phyloP scores from a whole-genome alignment of 208 protist species.

The Phytomonas sp. region DNA sequence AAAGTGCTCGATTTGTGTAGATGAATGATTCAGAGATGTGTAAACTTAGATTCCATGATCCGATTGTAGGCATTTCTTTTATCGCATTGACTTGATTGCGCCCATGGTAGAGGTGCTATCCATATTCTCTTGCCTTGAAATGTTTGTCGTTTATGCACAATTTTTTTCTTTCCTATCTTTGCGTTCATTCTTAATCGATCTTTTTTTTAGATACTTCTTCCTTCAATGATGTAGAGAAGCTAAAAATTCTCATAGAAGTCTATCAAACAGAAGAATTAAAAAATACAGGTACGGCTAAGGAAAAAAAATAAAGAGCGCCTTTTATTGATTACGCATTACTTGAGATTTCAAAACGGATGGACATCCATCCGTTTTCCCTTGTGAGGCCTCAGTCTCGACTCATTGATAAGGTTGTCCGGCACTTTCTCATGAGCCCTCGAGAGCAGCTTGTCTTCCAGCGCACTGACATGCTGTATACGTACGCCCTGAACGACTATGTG shows the following conservation, averaged over 20 bases:
- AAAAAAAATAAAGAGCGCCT: not conserved
- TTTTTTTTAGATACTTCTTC: not conserved
- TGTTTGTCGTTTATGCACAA: not conserved
- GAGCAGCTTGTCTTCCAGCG: slow-evolving; percentile 6
- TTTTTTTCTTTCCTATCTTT: slow-evolving; percentile 14
- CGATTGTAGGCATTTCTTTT: not conserved
- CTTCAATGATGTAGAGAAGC: not conserved
- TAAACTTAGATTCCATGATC: not conserved
- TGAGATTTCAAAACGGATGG: slow-evolving; percentile 22
- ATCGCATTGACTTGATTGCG: not conserved
- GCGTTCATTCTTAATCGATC: not conserved
- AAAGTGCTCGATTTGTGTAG: not conserved
- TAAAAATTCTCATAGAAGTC: not conserved
- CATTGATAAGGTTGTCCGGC: slow-evolving; percentile 26
- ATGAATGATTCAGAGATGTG: not conserved
- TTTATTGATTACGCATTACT: not conserved
- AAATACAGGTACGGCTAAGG: not conserved
- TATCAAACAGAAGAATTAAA: slow-evolving; percentile 8
- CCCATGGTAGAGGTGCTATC: not conserved
- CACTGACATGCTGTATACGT: slow-evolving; percentile 29
- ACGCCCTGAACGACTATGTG: slow-evolving; percentile 46
- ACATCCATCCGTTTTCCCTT: slow-evolving; percentile 36
- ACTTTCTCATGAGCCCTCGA: slow-evolving; percentile 9
- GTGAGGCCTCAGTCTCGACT: slow-evolving; percentile 37
- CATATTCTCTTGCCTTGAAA: not conserved